Evolutionary conservation across 345 rosid species (phyloP).

Genomic region (Melastoma malabathricum): DNA sequence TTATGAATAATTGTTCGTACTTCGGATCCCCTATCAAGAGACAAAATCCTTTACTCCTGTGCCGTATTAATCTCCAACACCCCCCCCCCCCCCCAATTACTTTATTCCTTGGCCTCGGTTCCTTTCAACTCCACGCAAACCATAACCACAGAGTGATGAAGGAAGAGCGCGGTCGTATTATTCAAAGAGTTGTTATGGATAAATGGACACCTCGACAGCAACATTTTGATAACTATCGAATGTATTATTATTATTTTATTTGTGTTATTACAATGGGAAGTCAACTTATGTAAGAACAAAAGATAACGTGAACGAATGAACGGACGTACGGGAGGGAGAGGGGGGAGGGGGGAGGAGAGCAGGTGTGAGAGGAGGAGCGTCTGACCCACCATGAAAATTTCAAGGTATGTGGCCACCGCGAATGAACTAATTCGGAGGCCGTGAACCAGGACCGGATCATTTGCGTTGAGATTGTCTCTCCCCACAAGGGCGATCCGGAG

Average conservation of each 20-base stretch:
- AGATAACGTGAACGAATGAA: neutral
- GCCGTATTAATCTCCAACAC: too few relatives aligned
- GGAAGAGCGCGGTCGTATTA: conserved; percentile 1
- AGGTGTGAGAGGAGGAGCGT: neutral
- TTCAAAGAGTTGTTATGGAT: conserved; percentile 45
- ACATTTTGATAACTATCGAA: conserved; percentile 16
- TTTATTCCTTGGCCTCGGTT: neutral
- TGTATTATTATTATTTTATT: neutral
- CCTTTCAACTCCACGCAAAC: neutral
- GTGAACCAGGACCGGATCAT: too few relatives aligned
- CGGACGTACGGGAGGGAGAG: neutral
- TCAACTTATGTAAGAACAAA: conserved; percentile 15
- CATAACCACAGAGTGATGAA: too few relatives aligned
- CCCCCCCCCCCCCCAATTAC: neutral
- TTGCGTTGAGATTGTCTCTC: neutral
- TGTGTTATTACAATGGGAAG: conserved; percentile 3
- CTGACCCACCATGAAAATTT: too few relatives aligned
- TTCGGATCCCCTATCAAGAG: too few relatives aligned
- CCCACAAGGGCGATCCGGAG: conserved; percentile 5
- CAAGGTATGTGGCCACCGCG: too few relatives aligned
- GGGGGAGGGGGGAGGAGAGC: neutral
- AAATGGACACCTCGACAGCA: conserved; percentile 27
- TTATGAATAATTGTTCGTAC: too few relatives aligned
- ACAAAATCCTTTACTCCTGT: too few relatives aligned
- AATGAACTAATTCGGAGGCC: too few relatives aligned